These are phyloP conservation scores for Starmerella tilneyi DNA, from an alignment of 805 yeast genomes.

Conservation along the genomic window DNA sequence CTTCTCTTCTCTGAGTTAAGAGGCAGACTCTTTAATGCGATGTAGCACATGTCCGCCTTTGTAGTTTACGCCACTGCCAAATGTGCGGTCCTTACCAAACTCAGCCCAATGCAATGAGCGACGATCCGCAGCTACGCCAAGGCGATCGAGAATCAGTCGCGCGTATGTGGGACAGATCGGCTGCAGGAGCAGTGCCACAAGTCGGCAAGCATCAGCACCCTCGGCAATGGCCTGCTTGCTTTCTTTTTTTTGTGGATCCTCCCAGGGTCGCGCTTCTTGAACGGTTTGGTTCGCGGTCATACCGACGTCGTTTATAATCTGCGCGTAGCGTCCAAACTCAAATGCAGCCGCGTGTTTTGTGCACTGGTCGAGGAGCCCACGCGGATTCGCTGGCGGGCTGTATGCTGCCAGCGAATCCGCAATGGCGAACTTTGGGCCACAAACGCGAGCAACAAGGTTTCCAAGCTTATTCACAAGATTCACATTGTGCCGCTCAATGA, in stretches of 20 bases:
- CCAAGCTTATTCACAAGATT: conserved; percentile 73
- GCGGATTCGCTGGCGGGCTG: conserved; percentile 15
- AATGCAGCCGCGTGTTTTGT: conserved; percentile 44
- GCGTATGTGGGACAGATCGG: conserved; percentile 69
- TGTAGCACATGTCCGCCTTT: conserved; percentile 34
- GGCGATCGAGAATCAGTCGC: conserved; percentile 44
- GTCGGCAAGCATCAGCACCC: conserved; percentile 62
- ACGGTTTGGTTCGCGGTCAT: conserved; percentile 51
- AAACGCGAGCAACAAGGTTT: conserved; percentile 62
- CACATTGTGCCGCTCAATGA: conserved; percentile 32
- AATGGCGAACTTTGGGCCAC: conserved; percentile 59
- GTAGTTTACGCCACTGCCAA: conserved; percentile 50
- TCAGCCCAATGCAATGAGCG: conserved; percentile 39
- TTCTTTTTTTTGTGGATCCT: conserved; percentile 28
- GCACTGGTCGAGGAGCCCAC: conserved; percentile 41
- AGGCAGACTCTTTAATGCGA: conserved; percentile 19
- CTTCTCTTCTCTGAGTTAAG: background rate
- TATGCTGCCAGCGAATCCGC: conserved; percentile 5
- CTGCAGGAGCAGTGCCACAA: conserved; percentile 52
- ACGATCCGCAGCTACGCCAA: conserved; percentile 41
- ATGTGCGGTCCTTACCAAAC: conserved; percentile 49
- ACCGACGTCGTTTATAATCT: conserved; percentile 20
- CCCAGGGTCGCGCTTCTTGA: conserved; percentile 72
- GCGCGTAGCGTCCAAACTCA: conserved; percentile 45
- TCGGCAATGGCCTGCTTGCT: conserved; percentile 40